phyloP scores from a whole-genome alignment of 75 land plant species.

The Pseudotsuga menziesii region DNA sequence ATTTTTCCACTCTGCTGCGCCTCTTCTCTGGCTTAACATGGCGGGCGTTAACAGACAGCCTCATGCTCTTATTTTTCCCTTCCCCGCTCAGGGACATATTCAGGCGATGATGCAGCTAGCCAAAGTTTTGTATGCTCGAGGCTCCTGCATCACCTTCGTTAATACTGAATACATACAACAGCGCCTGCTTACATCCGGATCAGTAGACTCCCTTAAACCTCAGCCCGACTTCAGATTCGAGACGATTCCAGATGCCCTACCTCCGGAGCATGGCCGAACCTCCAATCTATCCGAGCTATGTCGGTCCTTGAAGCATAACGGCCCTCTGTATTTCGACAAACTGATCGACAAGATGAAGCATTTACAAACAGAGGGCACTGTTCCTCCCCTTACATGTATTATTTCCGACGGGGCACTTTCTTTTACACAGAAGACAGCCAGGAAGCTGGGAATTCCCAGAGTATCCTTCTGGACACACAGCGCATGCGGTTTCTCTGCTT shows the following conservation, averaged over 20 bases:
- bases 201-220: neutral
- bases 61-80: constrained; percentile 3
- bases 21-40: neutral
- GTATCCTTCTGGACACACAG: constrained; percentile 42
- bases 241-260: constrained; percentile 24
- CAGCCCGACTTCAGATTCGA: constrained; percentile 13
- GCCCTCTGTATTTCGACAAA: constrained; percentile 9
- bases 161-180: constrained; percentile 7
- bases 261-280: constrained; percentile 14
- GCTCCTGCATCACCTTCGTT: neutral
- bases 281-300: constrained; percentile 22
- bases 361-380: neutral
- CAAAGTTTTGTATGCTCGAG: neutral
- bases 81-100: constrained; percentile 9
- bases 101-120: constrained; percentile 8
- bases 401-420: constrained; percentile 33
- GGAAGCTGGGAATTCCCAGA: constrained; percentile 30
- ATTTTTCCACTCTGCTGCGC: too few relatives aligned
- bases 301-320: constrained; percentile 10
- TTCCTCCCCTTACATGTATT: constrained; percentile 42
- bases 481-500: constrained; percentile 39
- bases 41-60: neutral
- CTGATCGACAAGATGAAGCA: constrained; percentile 17
- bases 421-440: constrained; percentile 36
- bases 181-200: neutral